phyloP scores from a whole-genome alignment of 768 basidiomycete genomes.

The Mycena belliarum region DNA sequence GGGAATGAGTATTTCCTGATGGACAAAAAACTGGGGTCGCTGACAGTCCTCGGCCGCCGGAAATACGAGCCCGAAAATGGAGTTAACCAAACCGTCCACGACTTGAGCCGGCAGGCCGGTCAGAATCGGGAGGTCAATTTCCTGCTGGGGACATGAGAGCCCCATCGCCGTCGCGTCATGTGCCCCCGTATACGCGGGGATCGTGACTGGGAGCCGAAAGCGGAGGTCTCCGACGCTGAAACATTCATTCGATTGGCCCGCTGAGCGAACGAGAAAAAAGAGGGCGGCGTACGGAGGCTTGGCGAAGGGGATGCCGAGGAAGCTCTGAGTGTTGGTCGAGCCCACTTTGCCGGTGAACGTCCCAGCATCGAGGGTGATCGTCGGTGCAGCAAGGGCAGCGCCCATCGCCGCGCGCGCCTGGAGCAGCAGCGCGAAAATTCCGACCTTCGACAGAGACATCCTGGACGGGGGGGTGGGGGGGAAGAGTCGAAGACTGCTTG shows the following conservation, averaged over 20 bases:
- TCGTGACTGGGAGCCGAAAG: constrained; percentile 42
- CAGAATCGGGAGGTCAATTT: constrained; percentile 34
- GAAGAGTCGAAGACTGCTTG: too few species aligned
- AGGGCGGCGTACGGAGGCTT: constrained; percentile 48
- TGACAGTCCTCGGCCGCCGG: constrained; percentile 49
- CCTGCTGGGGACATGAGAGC: constrained; percentile 49
- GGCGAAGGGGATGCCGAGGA: constrained; percentile 58
- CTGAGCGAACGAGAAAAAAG: neutral
- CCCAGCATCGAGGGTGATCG: constrained; percentile 43
- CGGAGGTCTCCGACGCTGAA: constrained; percentile 39
- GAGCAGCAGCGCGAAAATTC: constrained; percentile 1
- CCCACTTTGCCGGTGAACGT: constrained; percentile 43
- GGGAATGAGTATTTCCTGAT: neutral
- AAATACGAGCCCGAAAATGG: constrained; percentile 30
- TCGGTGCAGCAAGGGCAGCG: constrained; percentile 31
- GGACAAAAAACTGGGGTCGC: constrained; percentile 6
- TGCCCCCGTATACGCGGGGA: constrained; percentile 35
- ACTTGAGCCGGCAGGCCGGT: constrained; percentile 36
- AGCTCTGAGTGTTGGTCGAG: constrained; percentile 36
- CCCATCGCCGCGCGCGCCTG: constrained; percentile 19
- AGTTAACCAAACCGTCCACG: constrained; percentile 34
- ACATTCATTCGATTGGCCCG: neutral
- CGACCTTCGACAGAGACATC: constrained; percentile 10
- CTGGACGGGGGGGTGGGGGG: too few species aligned
- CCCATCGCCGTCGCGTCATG: constrained; percentile 42